Percentiles rank a stretch among this genome's conserved stretches.
phyloP scores from a whole-genome alignment of 352 stramenopile species.

The Elongisporangium anandrum region DNA sequence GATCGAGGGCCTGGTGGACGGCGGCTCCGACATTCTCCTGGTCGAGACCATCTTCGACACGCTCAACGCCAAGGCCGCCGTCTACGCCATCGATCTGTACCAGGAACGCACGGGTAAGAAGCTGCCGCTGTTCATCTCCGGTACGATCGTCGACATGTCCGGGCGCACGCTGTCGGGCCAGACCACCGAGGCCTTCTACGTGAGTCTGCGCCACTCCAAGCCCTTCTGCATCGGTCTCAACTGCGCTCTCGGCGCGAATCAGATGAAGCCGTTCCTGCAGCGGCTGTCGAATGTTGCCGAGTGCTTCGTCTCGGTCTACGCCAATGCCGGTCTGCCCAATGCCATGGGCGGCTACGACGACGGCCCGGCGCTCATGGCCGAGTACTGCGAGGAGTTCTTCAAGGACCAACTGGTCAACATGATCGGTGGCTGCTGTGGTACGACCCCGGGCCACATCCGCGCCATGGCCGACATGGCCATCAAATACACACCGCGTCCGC shows the following conservation, averaged over 20 bases:
- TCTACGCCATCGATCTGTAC: slow-evolving; percentile 93
- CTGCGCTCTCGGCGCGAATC: slow-evolving; percentile 93
- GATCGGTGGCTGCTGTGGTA: slow-evolving; percentile 96
- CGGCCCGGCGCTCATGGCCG: slow-evolving; percentile 90
- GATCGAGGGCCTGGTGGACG: slow-evolving; percentile 92
- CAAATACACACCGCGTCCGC: slow-evolving; percentile 75
- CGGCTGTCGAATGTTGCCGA: slow-evolving; percentile 89
- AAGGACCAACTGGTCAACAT: slow-evolving; percentile 95
- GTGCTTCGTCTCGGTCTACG: slow-evolving; percentile 97
- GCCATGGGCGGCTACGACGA: slow-evolving; percentile 97
- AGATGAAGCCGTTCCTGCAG: slow-evolving; percentile 96
- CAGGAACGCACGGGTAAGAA: slow-evolving; percentile 88
- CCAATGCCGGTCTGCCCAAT: slow-evolving; percentile 96
- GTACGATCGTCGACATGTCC: slow-evolving; percentile 96
- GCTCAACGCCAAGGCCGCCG: slow-evolving; percentile 95
- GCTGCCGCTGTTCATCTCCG: slow-evolving; percentile 95
- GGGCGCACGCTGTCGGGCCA: slow-evolving; percentile 95
- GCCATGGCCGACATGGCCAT: slow-evolving; percentile 81
- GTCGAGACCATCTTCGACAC: slow-evolving; percentile 99
- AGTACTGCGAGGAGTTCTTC: slow-evolving; percentile 93
- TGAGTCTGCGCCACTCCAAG: slow-evolving; percentile 93
- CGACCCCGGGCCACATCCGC: slow-evolving; percentile 93
- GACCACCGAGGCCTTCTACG: slow-evolving; percentile 96
- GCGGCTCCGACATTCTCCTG: slow-evolving; percentile 94
- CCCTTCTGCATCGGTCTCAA: slow-evolving; percentile 97